Base-by-base conservation (phyloP, 2,329 filamentous ascomycete species). In the Sporothrix inflata region DNA sequence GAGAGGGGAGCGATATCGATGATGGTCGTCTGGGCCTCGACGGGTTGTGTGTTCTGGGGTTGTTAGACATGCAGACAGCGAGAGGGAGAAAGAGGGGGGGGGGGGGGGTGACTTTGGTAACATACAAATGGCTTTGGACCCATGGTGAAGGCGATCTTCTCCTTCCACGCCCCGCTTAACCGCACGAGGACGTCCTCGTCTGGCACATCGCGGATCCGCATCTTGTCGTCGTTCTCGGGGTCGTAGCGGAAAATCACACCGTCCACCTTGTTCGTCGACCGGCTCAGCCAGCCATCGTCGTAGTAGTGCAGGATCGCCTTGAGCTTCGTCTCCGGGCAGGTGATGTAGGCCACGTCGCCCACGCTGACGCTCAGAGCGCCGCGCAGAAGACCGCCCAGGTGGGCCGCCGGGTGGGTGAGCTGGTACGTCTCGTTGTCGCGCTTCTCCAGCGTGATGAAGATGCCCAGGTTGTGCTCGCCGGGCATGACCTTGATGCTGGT, bases 211-310 rank as follows among this genome's bases (percentile, higher is more conserved):
- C 91, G 94, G 77, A 98, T 91, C 77, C 88, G 90, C 5, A 84
- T 89, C 81, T 91, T 93, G 79, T 88, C 89, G 80, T 98, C 95
- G 72, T 94, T 95, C 27, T 93, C 89, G 0, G 94, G 92, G 78
- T 97, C 92, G 77, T 97, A 97, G 67, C 88, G 91, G 86, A 97
- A 99, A 71, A 98, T 87, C 71, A 98, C 89, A 21, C 96, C 96
- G 74, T 97, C 90, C 47, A 99, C 91, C 79, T 92, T 94, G 82
- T 98, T 97, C 77, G 97, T 95, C 24, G 93, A 89, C 76, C 93
- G 93, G 63, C 94, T 93, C 40, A 98, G 86, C 94, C 96, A 99
- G 67, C 94, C 94, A 77, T 98, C 95, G 78, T 98, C 95, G 71
- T 94, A 85, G 80, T 99, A 99, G 78, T 97, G 91, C 63, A 99